Base-by-base conservation (phyloP, 2,329 filamentous ascomycete species). In the Ophiosphaerella herpotricha region DNA sequence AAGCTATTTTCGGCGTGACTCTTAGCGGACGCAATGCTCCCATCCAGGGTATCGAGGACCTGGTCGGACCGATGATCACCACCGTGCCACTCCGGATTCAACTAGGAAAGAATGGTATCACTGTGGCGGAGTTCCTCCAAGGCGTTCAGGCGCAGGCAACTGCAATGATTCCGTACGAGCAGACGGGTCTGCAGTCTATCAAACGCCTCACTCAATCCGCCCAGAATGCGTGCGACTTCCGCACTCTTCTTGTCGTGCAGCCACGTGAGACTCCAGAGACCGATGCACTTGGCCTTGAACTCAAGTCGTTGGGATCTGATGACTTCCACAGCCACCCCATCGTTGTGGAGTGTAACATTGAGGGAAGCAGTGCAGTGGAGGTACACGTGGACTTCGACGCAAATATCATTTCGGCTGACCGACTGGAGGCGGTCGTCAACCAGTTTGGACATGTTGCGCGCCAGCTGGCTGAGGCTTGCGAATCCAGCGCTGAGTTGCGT, bases 161-260 rank as follows among this genome's bases (percentile, higher is more conserved):
- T 21, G 48, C 52, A 12, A 50, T 48, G 13, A 55, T 61, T 11
- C 42, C 48, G 3, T 57, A 55, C 9, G 60, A 70, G 39, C 57
- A 61, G 2, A 59, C 73, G 26, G 77, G 77, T 18, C 61, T 79
- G 2, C 77, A 78, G 43, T 29, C 26, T 3, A 29, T 29, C 26
- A 29, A 29, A 6, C 26, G 26, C 26, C 26, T 29, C 6, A 29
- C 26, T 29, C 26, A 29, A 5, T 29, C 26, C n/a, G 37, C 44
- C 6, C 16, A 29, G 23, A 23, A 52, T 52, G 46, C 38, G 23
- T 39, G 47, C 13, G 83, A 79, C 58, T 69, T 82, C 36, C 75
- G 77, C 3, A 81, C 78, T 0, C 77, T 80, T 5, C 63, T 84
- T 2, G 78, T 84, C 0, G 74, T 84, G 21, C 80, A 83, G 13